Evolutionary conservation across 805 yeast genomes (phyloP).

Genomic region (Phaffomyces opuntiae): DNA sequence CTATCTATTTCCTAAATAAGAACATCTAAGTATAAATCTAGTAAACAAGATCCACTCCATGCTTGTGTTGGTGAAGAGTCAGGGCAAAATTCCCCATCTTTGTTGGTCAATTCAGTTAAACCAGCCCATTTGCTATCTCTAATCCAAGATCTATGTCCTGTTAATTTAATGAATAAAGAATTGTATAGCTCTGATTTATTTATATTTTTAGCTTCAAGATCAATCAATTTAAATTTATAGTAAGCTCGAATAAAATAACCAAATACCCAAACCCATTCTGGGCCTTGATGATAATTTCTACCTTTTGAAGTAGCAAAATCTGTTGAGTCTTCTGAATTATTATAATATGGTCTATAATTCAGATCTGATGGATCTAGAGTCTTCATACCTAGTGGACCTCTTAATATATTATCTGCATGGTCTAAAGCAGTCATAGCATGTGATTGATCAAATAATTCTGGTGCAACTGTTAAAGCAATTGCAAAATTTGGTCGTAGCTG

Average conservation of each 20-base stretch:
- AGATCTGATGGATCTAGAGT: slow-evolving; percentile 90
- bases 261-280: slow-evolving; percentile 94
- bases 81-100: slow-evolving; percentile 69
- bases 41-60: slow-evolving; percentile 84
- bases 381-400: slow-evolving; percentile 89
- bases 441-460: slow-evolving; percentile 68
- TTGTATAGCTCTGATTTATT: slow-evolving; percentile 42
- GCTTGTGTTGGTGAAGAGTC: slow-evolving; percentile 97
- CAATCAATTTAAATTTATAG: slow-evolving; percentile 42
- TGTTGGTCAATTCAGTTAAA: slow-evolving; percentile 83
- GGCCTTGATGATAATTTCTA: slow-evolving; percentile 96
- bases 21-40: slow-evolving; percentile 68
- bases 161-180: slow-evolving; percentile 52
- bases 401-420: slow-evolving; percentile 61
- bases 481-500: slow-evolving; percentile 90
- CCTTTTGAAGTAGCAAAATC: slow-evolving; percentile 95
- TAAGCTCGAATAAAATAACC: slow-evolving; percentile 87
- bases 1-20: slow-evolving; percentile 26
- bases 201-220: slow-evolving; percentile 28
- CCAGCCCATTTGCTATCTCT: slow-evolving; percentile 87
- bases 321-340: slow-evolving; percentile 68
- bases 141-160: slow-evolving; percentile 64
- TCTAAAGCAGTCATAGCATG: slow-evolving; percentile 60
- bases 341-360: slow-evolving; percentile 87
- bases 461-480: slow-evolving; percentile 91